Evolutionary conservation across 345 rosid genomes (phyloP).

Genomic region (Hibiscus mutabilis): DNA sequence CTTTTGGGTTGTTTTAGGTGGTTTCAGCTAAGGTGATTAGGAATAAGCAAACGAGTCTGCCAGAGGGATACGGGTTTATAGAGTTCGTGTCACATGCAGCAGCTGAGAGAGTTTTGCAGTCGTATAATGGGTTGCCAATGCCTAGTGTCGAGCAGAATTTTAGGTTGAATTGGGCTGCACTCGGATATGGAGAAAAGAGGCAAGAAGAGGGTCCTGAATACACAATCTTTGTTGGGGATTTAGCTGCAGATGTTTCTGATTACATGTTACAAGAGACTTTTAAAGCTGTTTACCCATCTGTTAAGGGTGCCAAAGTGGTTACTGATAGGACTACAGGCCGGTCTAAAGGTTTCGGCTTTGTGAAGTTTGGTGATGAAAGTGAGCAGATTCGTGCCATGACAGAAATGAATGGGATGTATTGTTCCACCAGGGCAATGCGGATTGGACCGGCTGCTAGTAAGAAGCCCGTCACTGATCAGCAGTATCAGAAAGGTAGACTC

Average conservation of each 20-base stretch:
- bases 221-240: constrained; percentile 87
- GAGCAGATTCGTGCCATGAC: constrained; percentile 83
- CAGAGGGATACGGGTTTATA: constrained; percentile 90
- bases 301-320: constrained; percentile 89
- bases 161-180: constrained; percentile 85
- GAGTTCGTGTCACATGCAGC: constrained; percentile 62
- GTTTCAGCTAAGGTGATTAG: constrained; percentile 74
- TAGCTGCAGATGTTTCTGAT: constrained; percentile 94
- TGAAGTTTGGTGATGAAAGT: constrained; percentile 74
- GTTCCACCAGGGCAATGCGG: constrained; percentile 59
- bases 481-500: constrained; percentile 12
- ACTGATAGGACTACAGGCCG: constrained; percentile 86
- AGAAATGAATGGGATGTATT: constrained; percentile 84
- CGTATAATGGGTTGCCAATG: constrained; percentile 70
- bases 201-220: constrained; percentile 78
- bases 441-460: constrained; percentile 6
- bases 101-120: constrained; percentile 74
- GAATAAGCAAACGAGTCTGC: constrained; percentile 58
- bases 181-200: constrained; percentile 83
- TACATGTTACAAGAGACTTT: constrained; percentile 72
- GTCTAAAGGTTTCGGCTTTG: constrained; percentile 95
- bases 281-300: constrained; percentile 48
- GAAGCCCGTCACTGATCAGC: background rate
- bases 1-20: constrained; percentile 29
- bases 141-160: constrained; percentile 69